These are phyloP conservation scores for Kazachstania sp. DNA, from an alignment of 1,139 yeast genomes.

Conservation along the genomic window DNA sequence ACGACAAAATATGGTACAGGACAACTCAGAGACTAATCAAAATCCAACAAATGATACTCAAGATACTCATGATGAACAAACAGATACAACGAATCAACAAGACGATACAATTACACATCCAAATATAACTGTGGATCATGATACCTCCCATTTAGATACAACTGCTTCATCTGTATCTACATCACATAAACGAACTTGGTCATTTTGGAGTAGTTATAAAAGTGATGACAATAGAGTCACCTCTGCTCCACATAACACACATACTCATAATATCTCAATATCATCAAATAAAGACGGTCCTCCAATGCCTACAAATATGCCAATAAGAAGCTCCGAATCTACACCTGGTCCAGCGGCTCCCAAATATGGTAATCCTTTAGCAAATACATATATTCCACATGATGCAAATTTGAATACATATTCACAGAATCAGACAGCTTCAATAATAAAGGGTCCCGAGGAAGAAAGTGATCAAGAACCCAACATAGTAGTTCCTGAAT, in stretches of 20 bases:
- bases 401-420: slow-evolving; percentile 14
- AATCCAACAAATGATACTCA: too few relatives aligned
- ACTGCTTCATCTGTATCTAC: not conserved
- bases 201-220: slow-evolving; percentile 23
- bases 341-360: slow-evolving; percentile 3
- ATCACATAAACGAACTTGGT: slow-evolving; percentile 18
- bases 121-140: not conserved
- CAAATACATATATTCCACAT: slow-evolving; percentile 22
- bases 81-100: not conserved
- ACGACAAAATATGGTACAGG: too few relatives aligned
- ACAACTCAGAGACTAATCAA: too few relatives aligned
- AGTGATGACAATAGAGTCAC: not conserved
- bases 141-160: not conserved
- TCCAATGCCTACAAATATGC: not conserved
- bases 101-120: not conserved
- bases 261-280: not conserved
- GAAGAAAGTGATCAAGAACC: slow-evolving; percentile 14
- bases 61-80: not conserved
- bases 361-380: slow-evolving; percentile 8
- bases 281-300: not conserved
- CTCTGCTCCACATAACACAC: not conserved
- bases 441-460: not conserved
- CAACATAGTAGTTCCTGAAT: slow-evolving; percentile 27
- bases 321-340: not conserved
- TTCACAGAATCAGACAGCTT: not conserved